phyloP scores from a whole-genome alignment of 768 basidiomycete genomes.

The Phylloporus sp. region DNA sequence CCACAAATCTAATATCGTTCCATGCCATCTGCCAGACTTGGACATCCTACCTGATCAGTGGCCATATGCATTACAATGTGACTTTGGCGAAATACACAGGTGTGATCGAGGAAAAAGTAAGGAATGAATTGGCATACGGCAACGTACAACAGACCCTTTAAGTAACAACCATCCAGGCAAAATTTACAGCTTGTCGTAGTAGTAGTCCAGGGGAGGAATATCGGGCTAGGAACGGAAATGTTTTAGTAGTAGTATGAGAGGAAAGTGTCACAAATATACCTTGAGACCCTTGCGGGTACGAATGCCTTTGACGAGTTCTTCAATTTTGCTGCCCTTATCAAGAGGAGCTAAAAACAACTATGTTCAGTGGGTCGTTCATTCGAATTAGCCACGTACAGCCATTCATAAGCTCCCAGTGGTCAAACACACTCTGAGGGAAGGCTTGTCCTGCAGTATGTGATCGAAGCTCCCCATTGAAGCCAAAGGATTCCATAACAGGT shows the following conservation, averaged over 20 bases:
- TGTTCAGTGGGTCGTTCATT: slow-evolving; percentile 1
- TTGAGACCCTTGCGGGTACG: slow-evolving; percentile 95
- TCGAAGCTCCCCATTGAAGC: slow-evolving; percentile 96
- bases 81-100: background rate
- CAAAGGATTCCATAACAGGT: slow-evolving; percentile 89
- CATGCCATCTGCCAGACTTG: too few species aligned
- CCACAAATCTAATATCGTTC: too few species aligned
- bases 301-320: slow-evolving; percentile 77
- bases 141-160: slow-evolving; percentile 15
- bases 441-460: slow-evolving; percentile 93
- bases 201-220: slow-evolving; percentile 80
- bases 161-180: slow-evolving; percentile 3
- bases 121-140: slow-evolving; percentile 12
- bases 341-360: slow-evolving; percentile 47
- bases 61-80: too few species aligned
- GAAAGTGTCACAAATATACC: slow-evolving; percentile 35
- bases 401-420: slow-evolving; percentile 86
- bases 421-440: slow-evolving; percentile 94
- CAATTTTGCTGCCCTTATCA: slow-evolving; percentile 90
- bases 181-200: slow-evolving; percentile 88
- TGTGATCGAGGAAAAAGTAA: slow-evolving; percentile 9
- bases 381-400: slow-evolving; percentile 54
- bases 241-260: slow-evolving; percentile 8
- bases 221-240: slow-evolving; percentile 55
- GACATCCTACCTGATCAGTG: too few species aligned